phyloP scores from a whole-genome alignment of 768 basidiomycete genomes.

The Lentinus tigrinus region DNA sequence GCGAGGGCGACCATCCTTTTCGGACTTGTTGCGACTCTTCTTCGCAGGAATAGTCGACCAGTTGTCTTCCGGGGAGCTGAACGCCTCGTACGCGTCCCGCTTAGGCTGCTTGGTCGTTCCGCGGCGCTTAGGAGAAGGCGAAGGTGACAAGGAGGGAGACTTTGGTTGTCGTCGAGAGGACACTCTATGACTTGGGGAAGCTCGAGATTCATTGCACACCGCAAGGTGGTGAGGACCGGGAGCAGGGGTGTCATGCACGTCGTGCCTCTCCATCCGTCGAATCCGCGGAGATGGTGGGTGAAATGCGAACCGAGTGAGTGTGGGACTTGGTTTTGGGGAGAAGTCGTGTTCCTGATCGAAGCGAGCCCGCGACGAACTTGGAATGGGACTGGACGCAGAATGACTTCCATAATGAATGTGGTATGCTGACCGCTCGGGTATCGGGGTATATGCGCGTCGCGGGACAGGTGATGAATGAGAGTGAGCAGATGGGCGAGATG shows the following conservation, averaged over 20 bases:
- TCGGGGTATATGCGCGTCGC: neutral
- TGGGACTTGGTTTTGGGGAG: neutral
- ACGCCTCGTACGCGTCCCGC: conserved; percentile 23
- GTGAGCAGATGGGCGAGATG: neutral
- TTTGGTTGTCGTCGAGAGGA: neutral
- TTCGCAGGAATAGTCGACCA: conserved; percentile 25
- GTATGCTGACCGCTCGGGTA: neutral
- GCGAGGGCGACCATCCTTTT: neutral
- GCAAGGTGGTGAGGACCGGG: no score
- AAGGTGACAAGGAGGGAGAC: neutral
- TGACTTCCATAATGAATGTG: neutral
- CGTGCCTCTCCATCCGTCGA: neutral
- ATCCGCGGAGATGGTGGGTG: neutral
- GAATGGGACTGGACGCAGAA: neutral
- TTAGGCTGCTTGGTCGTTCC: neutral
- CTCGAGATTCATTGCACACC: no score
- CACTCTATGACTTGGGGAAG: no score
- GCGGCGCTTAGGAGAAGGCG: neutral
- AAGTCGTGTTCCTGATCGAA: neutral
- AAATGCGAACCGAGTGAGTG: neutral
- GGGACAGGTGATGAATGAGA: neutral
- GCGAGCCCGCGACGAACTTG: no score
- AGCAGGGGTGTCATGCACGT: no score
- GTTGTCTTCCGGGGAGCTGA: conserved; percentile 22
- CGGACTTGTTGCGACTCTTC: neutral